Conservation (phyloP, 2,329 filamentous ascomycete species). For the Scytalidium sp. region DNA sequence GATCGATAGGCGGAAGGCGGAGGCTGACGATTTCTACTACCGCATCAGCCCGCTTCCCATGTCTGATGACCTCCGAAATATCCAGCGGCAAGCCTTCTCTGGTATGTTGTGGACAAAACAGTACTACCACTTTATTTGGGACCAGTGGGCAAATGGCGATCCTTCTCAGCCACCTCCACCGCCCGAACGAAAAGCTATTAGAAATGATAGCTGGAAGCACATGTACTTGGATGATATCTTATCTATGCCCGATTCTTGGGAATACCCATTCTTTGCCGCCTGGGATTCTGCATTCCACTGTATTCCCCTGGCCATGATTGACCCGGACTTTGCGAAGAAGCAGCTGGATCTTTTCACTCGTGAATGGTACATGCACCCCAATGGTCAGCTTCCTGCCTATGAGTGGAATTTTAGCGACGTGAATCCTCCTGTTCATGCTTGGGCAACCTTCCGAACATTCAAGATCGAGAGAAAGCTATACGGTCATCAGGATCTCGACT, state of each 20-base stretch:
- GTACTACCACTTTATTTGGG: constrained; percentile 95
- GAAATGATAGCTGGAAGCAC: constrained; percentile 91
- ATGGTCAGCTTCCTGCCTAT: constrained; percentile 86
- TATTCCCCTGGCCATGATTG: constrained; percentile 93
- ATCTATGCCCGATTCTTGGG: constrained; percentile 98
- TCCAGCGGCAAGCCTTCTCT: constrained; percentile 89
- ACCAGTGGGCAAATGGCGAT: constrained; percentile 96
- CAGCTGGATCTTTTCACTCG: constrained; percentile 93
- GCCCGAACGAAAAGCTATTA: constrained; percentile 70
- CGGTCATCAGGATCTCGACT: constrained; percentile 89
- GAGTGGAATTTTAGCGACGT: constrained; percentile 99
- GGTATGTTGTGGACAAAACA: constrained; percentile 99
- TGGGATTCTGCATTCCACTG: constrained; percentile 98
- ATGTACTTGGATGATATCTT: constrained; percentile 92
- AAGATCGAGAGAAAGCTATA: constrained; percentile 99
- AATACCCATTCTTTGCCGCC: constrained; percentile 96
- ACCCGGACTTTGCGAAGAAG: constrained; percentile 97
- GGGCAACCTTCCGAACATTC: constrained; percentile 93
- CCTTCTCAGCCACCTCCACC: constrained; percentile 85
- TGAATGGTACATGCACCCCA: constrained; percentile 99
- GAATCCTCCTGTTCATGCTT: constrained; percentile 94
- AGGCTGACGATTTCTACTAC: constrained; percentile 96
- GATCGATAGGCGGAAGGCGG: constrained; percentile 79
- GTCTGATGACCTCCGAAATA: constrained; percentile 89
- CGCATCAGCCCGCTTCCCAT: constrained; percentile 90